A percentile compares a stretch with the other conserved stretches of the same genome.
phyloP scores from a whole-genome alignment of 805 yeast species.

The Wickerhamiella domercqiae region DNA sequence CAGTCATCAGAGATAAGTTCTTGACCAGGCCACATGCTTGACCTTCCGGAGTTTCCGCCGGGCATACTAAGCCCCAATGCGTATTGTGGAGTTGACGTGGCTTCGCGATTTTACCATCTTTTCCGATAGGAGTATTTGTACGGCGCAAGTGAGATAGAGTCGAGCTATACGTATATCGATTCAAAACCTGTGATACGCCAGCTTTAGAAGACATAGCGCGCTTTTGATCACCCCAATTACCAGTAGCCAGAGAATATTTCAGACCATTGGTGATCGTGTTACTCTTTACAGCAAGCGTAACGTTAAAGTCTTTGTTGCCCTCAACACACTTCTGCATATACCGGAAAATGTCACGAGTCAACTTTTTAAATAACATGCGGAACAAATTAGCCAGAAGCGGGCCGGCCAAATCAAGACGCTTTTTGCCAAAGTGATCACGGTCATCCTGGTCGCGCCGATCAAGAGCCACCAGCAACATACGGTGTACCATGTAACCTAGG shows the following conservation, averaged over 20 bases:
- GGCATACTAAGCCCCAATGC: slow-evolving; percentile 99
- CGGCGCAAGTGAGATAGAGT: slow-evolving; percentile 96
- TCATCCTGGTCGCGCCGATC: slow-evolving; percentile 98
- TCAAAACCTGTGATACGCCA: slow-evolving; percentile 97
- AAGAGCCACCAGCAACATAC: slow-evolving; percentile 84
- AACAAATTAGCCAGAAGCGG: slow-evolving; percentile 91
- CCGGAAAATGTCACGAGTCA: slow-evolving; percentile 91
- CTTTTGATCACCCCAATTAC: slow-evolving; percentile 99
- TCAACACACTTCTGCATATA: slow-evolving; percentile 99
- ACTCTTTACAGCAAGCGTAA: slow-evolving; percentile 92
- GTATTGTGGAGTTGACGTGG: slow-evolving; percentile 99
- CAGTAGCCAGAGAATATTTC: slow-evolving; percentile 95
- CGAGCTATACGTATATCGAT: slow-evolving; percentile 96
- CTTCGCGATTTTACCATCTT: slow-evolving; percentile 97
- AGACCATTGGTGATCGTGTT: slow-evolving; percentile 95
- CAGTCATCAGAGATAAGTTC: slow-evolving; percentile 89
- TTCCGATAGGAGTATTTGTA: slow-evolving; percentile 97
- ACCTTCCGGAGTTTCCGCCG: slow-evolving; percentile 99
- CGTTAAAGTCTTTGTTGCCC: slow-evolving; percentile 90
- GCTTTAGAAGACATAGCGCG: slow-evolving; percentile 98
- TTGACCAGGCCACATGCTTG: slow-evolving; percentile 99
- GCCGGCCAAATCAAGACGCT: slow-evolving; percentile 96
- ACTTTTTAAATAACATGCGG: slow-evolving; percentile 83
- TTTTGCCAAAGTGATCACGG: slow-evolving; percentile 98
- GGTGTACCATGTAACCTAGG: slow-evolving; percentile 94